Evolutionary conservation across 257 asterid genomes (phyloP).

Genomic region (Fraxinus cuspidata): DNA sequence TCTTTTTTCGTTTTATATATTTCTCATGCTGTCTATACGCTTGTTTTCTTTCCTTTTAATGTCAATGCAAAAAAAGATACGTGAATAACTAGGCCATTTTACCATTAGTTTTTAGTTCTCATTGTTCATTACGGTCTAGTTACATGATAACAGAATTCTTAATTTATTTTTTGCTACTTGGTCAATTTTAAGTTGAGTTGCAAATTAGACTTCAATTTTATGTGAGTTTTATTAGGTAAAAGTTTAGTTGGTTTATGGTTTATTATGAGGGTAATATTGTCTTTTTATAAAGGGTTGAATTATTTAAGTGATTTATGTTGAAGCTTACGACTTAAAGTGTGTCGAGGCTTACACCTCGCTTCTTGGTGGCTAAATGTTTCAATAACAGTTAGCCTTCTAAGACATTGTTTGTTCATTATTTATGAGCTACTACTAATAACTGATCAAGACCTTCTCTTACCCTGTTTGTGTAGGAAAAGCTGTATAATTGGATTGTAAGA

Average conservation of each 20-base stretch:
- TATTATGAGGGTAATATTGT: too few relatives aligned
- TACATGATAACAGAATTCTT: neutral
- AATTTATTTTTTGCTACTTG: neutral
- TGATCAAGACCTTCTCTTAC: neutral
- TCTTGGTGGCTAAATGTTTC: neutral
- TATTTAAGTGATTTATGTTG: neutral
- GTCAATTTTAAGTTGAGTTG: neutral
- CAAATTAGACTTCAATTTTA: too few relatives aligned
- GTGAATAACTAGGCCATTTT: neutral
- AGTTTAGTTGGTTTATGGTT: too few relatives aligned
- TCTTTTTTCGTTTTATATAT: too few relatives aligned
- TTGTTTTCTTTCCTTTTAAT: too few relatives aligned
- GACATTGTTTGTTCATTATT: neutral
- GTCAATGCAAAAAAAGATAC: too few relatives aligned
- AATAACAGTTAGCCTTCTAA: too few relatives aligned
- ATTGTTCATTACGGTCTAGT: too few relatives aligned
- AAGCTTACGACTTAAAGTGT: neutral
- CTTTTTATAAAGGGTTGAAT: neutral
- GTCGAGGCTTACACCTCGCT: neutral
- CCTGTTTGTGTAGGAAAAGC: constrained; percentile 49
- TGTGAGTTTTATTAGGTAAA: too few relatives aligned
- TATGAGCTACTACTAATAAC: neutral
- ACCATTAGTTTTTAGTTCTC: too few relatives aligned
- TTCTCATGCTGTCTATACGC: neutral
- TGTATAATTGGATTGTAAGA: constrained; percentile 54